These are phyloP conservation scores for Dothidotthia symphoricarpi DNA, from an alignment of 2,329 filamentous ascomycete genomes.

Conservation along the genomic window DNA sequence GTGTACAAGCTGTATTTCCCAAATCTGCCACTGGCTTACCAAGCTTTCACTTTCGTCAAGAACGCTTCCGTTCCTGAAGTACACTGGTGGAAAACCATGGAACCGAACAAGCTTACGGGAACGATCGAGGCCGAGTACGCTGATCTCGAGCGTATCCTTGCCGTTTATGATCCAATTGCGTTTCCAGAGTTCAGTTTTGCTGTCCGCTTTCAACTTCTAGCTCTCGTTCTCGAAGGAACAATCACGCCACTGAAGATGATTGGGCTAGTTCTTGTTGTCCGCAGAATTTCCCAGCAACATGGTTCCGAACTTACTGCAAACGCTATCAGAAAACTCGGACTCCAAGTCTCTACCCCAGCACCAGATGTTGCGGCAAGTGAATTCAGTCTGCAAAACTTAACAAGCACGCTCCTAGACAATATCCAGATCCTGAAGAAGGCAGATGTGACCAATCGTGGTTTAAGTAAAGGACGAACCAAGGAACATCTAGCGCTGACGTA, in stretches of 20 bases:
- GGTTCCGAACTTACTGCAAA: conserved; percentile 59
- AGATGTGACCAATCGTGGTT: conserved; percentile 59
- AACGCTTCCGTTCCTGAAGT: conserved; percentile 21
- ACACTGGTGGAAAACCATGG: conserved; percentile 15
- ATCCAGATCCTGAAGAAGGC: conserved; percentile 5
- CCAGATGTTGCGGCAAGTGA: conserved; percentile 11
- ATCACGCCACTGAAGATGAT: conserved; percentile 17
- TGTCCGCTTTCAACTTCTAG: conserved; percentile 24
- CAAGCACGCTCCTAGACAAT: conserved; percentile 8
- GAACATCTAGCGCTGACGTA: conserved; percentile 47
- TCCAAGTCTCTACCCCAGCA: conserved; percentile 40
- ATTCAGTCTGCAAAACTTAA: conserved; percentile 8
- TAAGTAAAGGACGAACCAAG: conserved; percentile 53
- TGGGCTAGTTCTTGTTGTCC: conserved; percentile 21
- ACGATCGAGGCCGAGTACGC: conserved; percentile 59
- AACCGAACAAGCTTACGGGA: conserved; percentile 54
- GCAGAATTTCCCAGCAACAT: conserved; percentile 35
- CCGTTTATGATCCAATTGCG: not conserved
- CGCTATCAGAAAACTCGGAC: conserved; percentile 68
- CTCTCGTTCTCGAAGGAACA: conserved; percentile 27
- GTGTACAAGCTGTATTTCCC: conserved; percentile 48
- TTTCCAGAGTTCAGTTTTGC: conserved; percentile 11
- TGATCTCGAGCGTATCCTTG: conserved; percentile 58
- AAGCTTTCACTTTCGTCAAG: conserved; percentile 36
- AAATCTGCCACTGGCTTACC: conserved; percentile 18